Base-by-base conservation (phyloP, 2,329 filamentous ascomycete genomes). In the Penicillium psychrosexuale region DNA sequence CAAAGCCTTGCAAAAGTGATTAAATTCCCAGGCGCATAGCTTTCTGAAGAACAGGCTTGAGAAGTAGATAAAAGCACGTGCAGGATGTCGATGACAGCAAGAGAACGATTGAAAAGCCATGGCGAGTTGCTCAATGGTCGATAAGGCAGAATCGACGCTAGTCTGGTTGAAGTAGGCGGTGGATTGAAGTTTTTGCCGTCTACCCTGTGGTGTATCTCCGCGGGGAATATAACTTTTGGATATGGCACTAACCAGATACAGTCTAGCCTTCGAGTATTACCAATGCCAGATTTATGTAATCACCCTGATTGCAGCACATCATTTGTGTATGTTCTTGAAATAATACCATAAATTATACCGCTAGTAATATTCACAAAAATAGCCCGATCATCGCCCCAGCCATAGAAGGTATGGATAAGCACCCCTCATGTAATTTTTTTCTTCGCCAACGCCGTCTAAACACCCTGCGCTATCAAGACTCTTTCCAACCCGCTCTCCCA, bases 121-220 rank as follows among this genome's bases (percentile, higher is more conserved):
- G 9, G 8, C 17, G 39, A 28, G 19, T 31, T 27, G n/a, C 5
- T 47, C 7, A 30, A 42, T 38, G 31, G 34, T 42, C 22, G 22
- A 54, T 51, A 39, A 38, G 45, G 50, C 48, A 60, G 58, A 61
- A 61, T 66, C 59, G 28, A 12, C 51, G 45, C 51, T 59, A 64
- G 61, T 31, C 61, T 56, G 3, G 8, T 59, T 64, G 11, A 0
- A 38, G 64, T 48, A 61, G 51, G 54, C 59, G 66, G 77, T 78
- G 2, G 3, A 5, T 1, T 7, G 6, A 4, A 2, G 1, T 9
- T 22, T 22, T 28, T 31, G 42, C 28, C 13, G 4, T 15, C 1
- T 19, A 37, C n/a, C 31, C 31, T 36, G 0, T 8, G 12, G 8
- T 6, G 34, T n/a, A 36, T 0, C 7, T 22, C 4, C 2, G 19